Percentiles rank a stretch among this genome's conserved stretches.
Conservation (phyloP, 106 monocot genomes). For the Platanthera guangdongensis region DNA sequence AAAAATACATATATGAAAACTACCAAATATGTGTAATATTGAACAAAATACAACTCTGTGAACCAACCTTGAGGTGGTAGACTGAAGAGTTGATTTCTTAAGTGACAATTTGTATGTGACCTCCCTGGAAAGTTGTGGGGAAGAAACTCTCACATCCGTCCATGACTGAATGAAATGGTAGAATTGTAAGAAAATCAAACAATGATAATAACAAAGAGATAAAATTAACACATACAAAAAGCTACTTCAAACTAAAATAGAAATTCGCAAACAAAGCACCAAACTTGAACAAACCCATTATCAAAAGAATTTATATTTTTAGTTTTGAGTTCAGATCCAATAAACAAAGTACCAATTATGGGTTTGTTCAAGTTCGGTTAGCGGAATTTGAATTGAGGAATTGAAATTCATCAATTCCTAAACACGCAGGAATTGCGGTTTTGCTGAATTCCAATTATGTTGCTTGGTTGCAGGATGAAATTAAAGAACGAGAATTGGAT, state of each 20-base stretch:
- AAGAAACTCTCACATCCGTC: conserved; percentile 78
- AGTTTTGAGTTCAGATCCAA: too few relatives aligned
- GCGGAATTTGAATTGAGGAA: too few relatives aligned
- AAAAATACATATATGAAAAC: background rate
- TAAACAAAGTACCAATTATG: too few relatives aligned
- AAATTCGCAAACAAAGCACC: background rate
- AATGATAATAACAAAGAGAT: background rate
- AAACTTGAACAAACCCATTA: background rate
- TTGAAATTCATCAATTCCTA: too few relatives aligned
- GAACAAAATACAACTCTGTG: conserved; percentile 1
- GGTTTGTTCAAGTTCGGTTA: too few relatives aligned
- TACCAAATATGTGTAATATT: background rate
- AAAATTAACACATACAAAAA: background rate
- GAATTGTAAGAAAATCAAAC: background rate
- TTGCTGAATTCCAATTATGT: too few relatives aligned
- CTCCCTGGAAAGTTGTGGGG: conserved; percentile 85
- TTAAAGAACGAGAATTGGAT: too few relatives aligned
- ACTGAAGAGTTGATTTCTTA: conserved; percentile 56
- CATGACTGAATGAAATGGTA: conserved; percentile 45
- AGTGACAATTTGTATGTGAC: conserved; percentile 80
- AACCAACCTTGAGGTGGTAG: conserved; percentile 72
- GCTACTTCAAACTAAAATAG: background rate
- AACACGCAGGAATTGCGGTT: too few relatives aligned
- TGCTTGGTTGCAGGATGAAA: too few relatives aligned
- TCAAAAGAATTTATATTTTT: too few relatives aligned